Evolutionary conservation across 805 yeast genomes (phyloP).

Genomic region (Saccharomycopsis oosterbeekiorum): DNA sequence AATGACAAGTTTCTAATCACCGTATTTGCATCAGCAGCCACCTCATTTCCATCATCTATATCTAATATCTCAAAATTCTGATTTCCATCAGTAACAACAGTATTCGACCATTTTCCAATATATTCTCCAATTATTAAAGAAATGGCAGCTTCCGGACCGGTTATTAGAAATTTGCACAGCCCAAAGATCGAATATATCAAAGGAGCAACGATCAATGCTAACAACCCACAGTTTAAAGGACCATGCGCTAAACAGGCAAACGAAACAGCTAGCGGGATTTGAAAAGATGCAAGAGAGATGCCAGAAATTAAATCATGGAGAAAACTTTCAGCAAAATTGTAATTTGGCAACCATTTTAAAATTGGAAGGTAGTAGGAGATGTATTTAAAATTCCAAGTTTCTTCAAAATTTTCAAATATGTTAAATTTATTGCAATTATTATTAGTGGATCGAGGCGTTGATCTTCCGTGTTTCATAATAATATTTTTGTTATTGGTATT

Average conservation of each 20-base stretch:
- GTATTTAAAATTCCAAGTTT: neutral
- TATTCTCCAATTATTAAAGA: constrained; percentile 76
- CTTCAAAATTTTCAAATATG: neutral
- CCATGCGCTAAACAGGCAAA: constrained; percentile 61
- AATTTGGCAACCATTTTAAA: constrained; percentile 53
- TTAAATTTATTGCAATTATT: neutral
- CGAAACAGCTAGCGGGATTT: constrained; percentile 66
- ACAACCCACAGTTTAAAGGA: constrained; percentile 69
- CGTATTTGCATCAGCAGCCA: constrained; percentile 35
- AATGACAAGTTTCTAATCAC: constrained; percentile 58
- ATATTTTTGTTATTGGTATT: neutral
- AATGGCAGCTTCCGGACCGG: constrained; percentile 87
- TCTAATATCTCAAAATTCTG: neutral
- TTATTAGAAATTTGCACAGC: constrained; percentile 77
- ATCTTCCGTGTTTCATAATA: neutral
- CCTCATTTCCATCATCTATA: constrained; percentile 29
- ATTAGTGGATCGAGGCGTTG: constrained; percentile 3
- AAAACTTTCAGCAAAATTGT: constrained; percentile 27
- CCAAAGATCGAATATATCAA: constrained; percentile 68
- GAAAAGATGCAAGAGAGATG: constrained; percentile 78
- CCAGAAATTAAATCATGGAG: constrained; percentile 75
- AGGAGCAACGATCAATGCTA: constrained; percentile 69
- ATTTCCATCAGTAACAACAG: neutral
- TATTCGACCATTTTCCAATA: constrained; percentile 38
- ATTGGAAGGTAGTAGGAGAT: constrained; percentile 55